These are phyloP conservation scores for Lichtheimia ornata DNA, from an alignment of 371 early-diverging fungal species.

Conservation along the genomic window DNA sequence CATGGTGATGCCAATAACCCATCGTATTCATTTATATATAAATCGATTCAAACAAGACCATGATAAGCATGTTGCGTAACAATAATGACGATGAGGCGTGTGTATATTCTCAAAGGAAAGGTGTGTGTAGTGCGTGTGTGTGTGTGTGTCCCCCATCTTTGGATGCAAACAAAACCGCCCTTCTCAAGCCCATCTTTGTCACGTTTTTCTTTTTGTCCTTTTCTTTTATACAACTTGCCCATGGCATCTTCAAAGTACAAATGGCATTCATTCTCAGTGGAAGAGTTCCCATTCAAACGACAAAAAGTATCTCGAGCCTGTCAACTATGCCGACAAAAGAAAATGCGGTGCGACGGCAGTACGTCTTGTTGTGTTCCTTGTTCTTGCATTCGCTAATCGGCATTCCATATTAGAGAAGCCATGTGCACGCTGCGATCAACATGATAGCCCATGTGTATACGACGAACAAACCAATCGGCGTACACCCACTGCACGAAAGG, in stretches of 20 bases:
- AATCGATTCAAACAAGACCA: too few species aligned
- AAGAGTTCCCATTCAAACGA: constrained; percentile 31
- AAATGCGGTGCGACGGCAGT: constrained; percentile 35
- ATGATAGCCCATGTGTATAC: constrained; percentile 8
- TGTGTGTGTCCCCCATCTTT: constrained; percentile 1
- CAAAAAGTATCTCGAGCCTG: constrained; percentile 29
- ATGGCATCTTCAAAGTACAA: constrained; percentile 15
- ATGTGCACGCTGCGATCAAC: constrained; percentile 18
- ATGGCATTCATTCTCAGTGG: constrained; percentile 32
- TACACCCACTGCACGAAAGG: constrained; percentile 2
- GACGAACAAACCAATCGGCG: constrained; percentile 10
- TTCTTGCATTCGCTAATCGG: background rate
- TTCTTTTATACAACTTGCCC: background rate
- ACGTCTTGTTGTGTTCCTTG: constrained; percentile 6
- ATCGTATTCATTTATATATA: too few species aligned
- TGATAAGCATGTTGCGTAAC: too few species aligned
- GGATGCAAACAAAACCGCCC: constrained; percentile 3
- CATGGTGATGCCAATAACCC: too few species aligned
- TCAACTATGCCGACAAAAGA: constrained; percentile 27
- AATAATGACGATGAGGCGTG: too few species aligned
- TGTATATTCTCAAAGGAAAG: too few species aligned
- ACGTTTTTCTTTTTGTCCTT: constrained; percentile 7
- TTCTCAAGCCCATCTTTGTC: constrained; percentile 1
- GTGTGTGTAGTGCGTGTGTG: too few species aligned
- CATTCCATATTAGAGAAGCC: constrained; percentile 13